Percentiles rank a stretch among this genome's conserved stretches.
phyloP scores from a whole-genome alignment of 1,284 basidiomycete species.

The Cutaneotrichosporon cyanovorans region DNA sequence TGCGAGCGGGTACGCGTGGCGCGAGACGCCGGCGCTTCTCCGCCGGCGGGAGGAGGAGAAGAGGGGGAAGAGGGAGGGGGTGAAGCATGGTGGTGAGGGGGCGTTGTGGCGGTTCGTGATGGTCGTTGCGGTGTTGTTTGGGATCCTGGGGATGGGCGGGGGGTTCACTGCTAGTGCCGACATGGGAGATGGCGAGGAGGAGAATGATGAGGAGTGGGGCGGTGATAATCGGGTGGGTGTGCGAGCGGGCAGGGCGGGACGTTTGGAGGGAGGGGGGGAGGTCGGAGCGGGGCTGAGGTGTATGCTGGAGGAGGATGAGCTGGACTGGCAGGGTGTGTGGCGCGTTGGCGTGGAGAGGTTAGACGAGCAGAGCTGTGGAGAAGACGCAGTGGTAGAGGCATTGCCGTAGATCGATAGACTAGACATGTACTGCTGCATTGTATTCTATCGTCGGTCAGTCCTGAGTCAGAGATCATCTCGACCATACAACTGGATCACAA shows the following conservation, averaged over 20 bases:
- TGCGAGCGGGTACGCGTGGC: slow-evolving; percentile 1
- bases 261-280: not conserved
- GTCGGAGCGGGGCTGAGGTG: not conserved
- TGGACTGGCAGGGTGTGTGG: no score
- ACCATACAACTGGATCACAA: no score
- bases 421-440: no score
- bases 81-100: slow-evolving; percentile 23
- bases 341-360: no score
- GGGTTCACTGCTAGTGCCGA: slow-evolving; percentile 30
- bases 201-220: not conserved
- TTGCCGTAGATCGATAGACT: no score
- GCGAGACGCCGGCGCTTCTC: slow-evolving; percentile 1
- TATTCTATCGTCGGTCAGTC: no score
- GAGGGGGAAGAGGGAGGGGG: slow-evolving; percentile 4
- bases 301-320: no score
- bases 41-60: not conserved
- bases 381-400: no score
- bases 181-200: slow-evolving; percentile 4
- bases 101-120: slow-evolving; percentile 25
- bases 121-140: slow-evolving; percentile 25
- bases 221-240: no score
- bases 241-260: not conserved
- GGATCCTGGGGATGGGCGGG: slow-evolving; percentile 28
- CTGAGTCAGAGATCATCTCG: no score
- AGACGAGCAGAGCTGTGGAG: no score